Evolutionary conservation across 2,329 filamentous ascomycete genomes (phyloP), one percentile per base, ranked within the genome.

Genomic region (Hymenoscyphus linearis): DNA sequence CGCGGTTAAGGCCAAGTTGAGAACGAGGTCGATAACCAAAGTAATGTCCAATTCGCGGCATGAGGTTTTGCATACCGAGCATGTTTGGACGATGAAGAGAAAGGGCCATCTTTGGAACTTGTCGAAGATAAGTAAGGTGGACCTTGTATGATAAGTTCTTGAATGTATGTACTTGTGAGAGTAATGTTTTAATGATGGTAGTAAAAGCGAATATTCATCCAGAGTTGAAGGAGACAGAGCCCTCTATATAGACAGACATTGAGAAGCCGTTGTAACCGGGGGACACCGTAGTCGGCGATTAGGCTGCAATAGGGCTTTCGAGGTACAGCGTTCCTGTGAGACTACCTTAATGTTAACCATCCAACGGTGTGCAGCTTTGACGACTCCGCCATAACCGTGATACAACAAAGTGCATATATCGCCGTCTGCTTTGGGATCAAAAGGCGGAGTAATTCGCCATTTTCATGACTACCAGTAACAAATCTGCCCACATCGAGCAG

Each of bases 241-340:
- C 14, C 25, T 31, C 25, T 61, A 58, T 56, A 59, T 55, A 55
- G 50, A 50, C 16, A 40, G 14, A 27, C n/a, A n/a, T n/a, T n/a
- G 52, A 14, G 37, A 37, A 34, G 35, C 9, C 14, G 14, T 34
- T 31, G 3, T 35, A 31, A 12, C 52, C 14, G 27, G 34, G 50
- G 22, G n/a, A 36, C 13, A 57, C 57, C 52, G 31, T 3, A 35
- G 57, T 27, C 31, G 40, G 60, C 60, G 10, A 25, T 57, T 59
- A 59, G 60, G 57, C 60, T 40, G 40, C 52, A 59, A 44, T 53
- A 56, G 35, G 60, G 57, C 57, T 59, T 62, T 27, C 57, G 12
- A 31, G 16, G 16, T 44, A 36, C 52, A 55, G 16, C 36, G 22
- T 34, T 35, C 7, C 27, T 60, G 58, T 60, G 22, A 25, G 27